Evolutionary conservation across 495 filamentous ascomycete species (phyloP), one percentile per base, ranked within the genome.

Genomic region (Penicillium samsonianum): DNA sequence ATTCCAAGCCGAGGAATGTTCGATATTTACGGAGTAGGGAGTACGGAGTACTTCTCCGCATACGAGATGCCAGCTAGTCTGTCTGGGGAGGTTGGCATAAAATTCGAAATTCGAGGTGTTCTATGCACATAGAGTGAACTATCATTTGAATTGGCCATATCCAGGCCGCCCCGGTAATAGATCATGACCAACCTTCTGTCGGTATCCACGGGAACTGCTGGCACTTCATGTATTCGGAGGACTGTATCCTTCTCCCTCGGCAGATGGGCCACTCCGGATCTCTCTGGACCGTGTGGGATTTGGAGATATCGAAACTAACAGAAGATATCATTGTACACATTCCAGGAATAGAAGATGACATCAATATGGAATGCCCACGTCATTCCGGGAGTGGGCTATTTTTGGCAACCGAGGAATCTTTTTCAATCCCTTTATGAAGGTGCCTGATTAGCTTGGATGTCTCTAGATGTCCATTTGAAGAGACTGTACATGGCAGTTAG

Each of bases 301-400:
- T 30, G 41, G 26, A 33, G 33, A 60, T 26, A 9, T 9, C 5
- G 35, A n/a, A n/a, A 37, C 9, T 33, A 37, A 37, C 6, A 7
- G 16, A 37, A 37, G 35, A 37, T n/a, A 3, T 37, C 16, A 31
- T 31, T n/a, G 5, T 37, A 37, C 26, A 48, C 45, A 48, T 51
- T 26, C 49, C 49, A 17, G 31, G 37, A 38, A 20, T n/a, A 37
- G 31, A 26, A 37, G 51, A 51, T 35, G 43, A 28, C 38, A 43
- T 42, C 50, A 53, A 53, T 5, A 4, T 25, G 49, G 61, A 64
- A 64, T 60, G 57, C 31, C 2, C 49, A 57, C 57, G 61, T 63
- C 61, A 65, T 65, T 65, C 60, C 63, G 12, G 55, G 50, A 35
- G 54, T 40, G 22, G 35, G 38, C 48, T 33, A 23, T 17, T 38